phyloP scores from a whole-genome alignment of 345 rosid genomes.

The Toxicodendron radicans region DNA sequence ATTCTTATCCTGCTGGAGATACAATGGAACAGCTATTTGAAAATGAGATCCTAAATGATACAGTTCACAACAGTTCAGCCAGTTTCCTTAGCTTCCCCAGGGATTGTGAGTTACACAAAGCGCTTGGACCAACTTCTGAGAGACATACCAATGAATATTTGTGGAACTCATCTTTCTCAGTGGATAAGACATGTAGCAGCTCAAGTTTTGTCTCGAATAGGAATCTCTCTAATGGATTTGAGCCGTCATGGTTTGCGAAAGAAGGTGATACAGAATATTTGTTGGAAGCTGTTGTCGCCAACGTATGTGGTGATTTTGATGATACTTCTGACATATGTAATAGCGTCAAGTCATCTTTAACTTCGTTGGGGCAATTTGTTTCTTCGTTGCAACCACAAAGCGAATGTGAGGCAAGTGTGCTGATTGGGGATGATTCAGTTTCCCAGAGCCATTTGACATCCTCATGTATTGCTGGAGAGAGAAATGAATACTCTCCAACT shows the following conservation, averaged over 20 bases:
- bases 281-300: slow-evolving; percentile 47
- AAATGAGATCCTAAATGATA: slow-evolving; percentile 19
- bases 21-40: slow-evolving; percentile 16
- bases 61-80: not conserved
- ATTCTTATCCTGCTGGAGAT: slow-evolving; percentile 20
- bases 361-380: slow-evolving; percentile 2
- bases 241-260: slow-evolving; percentile 20
- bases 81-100: slow-evolving; percentile 38
- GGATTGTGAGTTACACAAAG: slow-evolving; percentile 47
- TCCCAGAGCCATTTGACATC: slow-evolving; percentile 21
- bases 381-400: slow-evolving; percentile 24
- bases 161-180: slow-evolving; percentile 23
- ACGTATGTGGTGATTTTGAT: slow-evolving; percentile 19
- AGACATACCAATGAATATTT: slow-evolving; percentile 26
- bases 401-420: not conserved
- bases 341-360: slow-evolving; percentile 19
- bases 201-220: slow-evolving; percentile 7
- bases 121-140: slow-evolving; percentile 36
- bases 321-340: slow-evolving; percentile 6
- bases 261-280: slow-evolving; percentile 33
- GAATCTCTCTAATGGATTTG: slow-evolving; percentile 23
- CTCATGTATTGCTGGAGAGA: slow-evolving; percentile 3
- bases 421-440: slow-evolving; percentile 17
- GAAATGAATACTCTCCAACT: slow-evolving; percentile 15
- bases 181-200: slow-evolving; percentile 18